phyloP scores from a whole-genome alignment of 2,329 filamentous ascomycete genomes.

The Sporothrix mexicana region DNA sequence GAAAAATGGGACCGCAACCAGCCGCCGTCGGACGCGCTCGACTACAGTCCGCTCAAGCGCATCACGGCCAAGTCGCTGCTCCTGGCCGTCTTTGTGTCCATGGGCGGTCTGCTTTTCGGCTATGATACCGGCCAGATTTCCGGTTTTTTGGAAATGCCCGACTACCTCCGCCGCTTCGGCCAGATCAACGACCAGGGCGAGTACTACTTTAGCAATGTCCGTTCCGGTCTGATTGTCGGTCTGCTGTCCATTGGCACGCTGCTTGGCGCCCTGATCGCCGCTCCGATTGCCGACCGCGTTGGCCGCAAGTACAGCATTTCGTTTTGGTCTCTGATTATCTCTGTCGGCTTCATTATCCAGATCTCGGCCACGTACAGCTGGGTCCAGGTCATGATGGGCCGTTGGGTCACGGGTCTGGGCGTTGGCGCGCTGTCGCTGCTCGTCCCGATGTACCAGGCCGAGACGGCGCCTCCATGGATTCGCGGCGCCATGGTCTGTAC shows the following conservation, averaged over 20 bases:
- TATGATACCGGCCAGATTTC: slow-evolving; percentile 68
- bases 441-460: slow-evolving; percentile 63
- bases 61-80: slow-evolving; percentile 33
- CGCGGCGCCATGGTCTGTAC: slow-evolving; percentile 68
- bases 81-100: slow-evolving; percentile 36
- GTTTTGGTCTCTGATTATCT: slow-evolving; percentile 62
- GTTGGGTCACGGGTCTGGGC: slow-evolving; percentile 70
- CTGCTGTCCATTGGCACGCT: slow-evolving; percentile 63
- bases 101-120: slow-evolving; percentile 46
- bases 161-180: slow-evolving; percentile 64
- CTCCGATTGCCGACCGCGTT: slow-evolving; percentile 61
- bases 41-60: slow-evolving; percentile 36
- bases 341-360: slow-evolving; percentile 69
- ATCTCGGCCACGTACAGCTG: slow-evolving; percentile 64
- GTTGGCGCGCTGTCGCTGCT: slow-evolving; percentile 70
- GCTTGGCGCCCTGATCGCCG: slow-evolving; percentile 59
- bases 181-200: slow-evolving; percentile 49
- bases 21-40: slow-evolving; percentile 31
- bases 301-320: slow-evolving; percentile 63
- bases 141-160: slow-evolving; percentile 55
- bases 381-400: slow-evolving; percentile 66
- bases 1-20: slow-evolving; percentile 31
- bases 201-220: slow-evolving; percentile 50
- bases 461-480: slow-evolving; percentile 66
- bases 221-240: slow-evolving; percentile 60